phyloP scores from a whole-genome alignment of 257 asterid species.

The Sherardia arvensis region DNA sequence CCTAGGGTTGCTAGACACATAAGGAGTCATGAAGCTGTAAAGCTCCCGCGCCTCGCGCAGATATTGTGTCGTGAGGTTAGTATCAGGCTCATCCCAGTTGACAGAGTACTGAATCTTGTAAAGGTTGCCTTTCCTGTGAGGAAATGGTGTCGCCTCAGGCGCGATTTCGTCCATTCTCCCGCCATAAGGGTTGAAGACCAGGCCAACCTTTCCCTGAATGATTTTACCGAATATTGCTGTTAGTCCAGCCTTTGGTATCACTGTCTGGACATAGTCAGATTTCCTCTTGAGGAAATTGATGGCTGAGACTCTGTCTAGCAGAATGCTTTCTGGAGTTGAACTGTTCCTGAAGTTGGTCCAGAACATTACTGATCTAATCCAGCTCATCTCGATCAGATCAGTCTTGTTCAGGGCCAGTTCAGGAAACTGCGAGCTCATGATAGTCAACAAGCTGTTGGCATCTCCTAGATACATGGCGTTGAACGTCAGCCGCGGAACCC shows the following conservation, averaged over 20 bases:
- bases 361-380: background rate
- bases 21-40: background rate
- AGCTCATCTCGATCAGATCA: background rate
- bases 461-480: background rate
- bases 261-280: background rate
- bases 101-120: background rate
- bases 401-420: background rate
- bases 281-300: constrained; percentile 1
- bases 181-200: background rate
- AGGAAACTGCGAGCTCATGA: background rate
- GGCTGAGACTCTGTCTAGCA: background rate
- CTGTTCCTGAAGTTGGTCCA: background rate
- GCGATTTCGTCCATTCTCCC: background rate
- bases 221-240: background rate
- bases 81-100: background rate
- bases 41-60: background rate
- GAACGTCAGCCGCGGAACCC: background rate
- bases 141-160: background rate
- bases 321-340: background rate
- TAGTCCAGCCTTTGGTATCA: background rate
- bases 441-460: background rate
- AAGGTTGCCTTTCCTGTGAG: background rate
- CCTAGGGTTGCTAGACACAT: background rate
- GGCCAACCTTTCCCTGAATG: background rate
- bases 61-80: background rate